A percentile compares a stretch with the other conserved stretches of the same genome.
phyloP scores from a whole-genome alignment of 768 basidiomycete genomes.

The Mycena polygramma region DNA sequence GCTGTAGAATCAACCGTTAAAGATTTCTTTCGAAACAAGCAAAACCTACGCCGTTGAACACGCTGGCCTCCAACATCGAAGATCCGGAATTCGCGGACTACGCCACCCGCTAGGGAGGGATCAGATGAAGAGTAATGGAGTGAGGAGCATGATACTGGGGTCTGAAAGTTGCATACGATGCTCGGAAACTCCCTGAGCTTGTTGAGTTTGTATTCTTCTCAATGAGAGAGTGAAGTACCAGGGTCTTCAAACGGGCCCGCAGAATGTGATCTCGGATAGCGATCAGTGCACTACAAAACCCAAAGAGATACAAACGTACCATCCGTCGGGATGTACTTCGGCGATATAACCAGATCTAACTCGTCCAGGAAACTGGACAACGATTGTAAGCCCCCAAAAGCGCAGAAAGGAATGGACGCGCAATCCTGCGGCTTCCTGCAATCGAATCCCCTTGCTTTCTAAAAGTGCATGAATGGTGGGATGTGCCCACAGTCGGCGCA shows the following conservation, averaged over 20 bases:
- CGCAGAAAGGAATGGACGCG: conserved; percentile 47
- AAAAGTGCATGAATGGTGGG: conserved; percentile 65
- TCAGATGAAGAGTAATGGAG: neutral
- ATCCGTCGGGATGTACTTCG: conserved; percentile 76
- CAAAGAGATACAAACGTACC: conserved; percentile 54
- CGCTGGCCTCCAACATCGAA: conserved; percentile 86
- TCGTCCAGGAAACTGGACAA: conserved; percentile 74
- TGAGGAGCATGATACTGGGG: conserved; percentile 1
- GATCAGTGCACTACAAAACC: neutral
- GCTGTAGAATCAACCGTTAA: conserved; percentile 41
- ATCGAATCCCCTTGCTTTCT: conserved; percentile 62
- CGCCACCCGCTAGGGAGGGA: conserved; percentile 54
- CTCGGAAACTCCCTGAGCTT: conserved; percentile 74
- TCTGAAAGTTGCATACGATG: conserved; percentile 68
- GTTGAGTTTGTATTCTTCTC: neutral
- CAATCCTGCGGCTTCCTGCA: conserved; percentile 83
- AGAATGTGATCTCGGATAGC: conserved; percentile 74
- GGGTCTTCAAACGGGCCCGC: conserved; percentile 78
- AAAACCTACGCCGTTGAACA: conserved; percentile 66
- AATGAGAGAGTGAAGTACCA: conserved; percentile 41
- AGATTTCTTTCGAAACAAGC: neutral
- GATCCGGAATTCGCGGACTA: conserved; percentile 68
- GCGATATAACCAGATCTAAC: conserved; percentile 70
- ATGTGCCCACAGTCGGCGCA: conserved; percentile 75
- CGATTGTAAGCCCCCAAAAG: conserved; percentile 3